Percentiles rank a stretch among this genome's conserved stretches.
Conservation (phyloP, 495 filamentous ascomycete genomes). For the Xylaria acuta region DNA sequence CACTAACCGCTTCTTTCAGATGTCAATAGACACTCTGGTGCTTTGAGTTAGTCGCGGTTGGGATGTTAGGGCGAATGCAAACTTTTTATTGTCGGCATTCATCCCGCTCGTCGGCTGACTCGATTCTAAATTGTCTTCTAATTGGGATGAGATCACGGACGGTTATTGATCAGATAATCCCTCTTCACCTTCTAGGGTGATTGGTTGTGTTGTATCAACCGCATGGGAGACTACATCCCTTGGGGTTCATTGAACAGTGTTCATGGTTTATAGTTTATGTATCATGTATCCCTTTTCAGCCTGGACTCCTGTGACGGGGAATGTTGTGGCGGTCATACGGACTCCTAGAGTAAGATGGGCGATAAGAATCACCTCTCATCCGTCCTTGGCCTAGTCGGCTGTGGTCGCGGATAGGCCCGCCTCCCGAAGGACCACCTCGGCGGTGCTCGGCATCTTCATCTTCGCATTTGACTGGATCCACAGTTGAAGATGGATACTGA, state of each 20-base stretch:
- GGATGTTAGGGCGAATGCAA: neutral
- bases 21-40: neutral
- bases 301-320: neutral
- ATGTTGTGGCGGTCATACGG: conserved; percentile 4
- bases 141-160: neutral
- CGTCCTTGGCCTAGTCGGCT: conserved; percentile 20
- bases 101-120: neutral
- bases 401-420: conserved; percentile 10
- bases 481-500: conserved; percentile 62
- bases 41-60: neutral
- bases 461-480: conserved; percentile 21
- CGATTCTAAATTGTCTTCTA: neutral
- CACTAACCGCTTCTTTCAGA: neutral
- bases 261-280: neutral
- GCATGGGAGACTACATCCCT: neutral
- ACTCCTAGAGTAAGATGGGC: conserved; percentile 29
- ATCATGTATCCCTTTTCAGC: conserved; percentile 1
- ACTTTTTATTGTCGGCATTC: neutral
- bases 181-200: neutral
- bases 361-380: conserved; percentile 34
- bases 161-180: neutral
- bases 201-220: too few relatives aligned
- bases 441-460: conserved; percentile 6
- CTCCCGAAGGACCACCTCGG: neutral
- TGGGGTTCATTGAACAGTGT: neutral